These are phyloP conservation scores for Candida sanyaensis DNA, from an alignment of 1,139 yeast species.

Conservation along the genomic window DNA sequence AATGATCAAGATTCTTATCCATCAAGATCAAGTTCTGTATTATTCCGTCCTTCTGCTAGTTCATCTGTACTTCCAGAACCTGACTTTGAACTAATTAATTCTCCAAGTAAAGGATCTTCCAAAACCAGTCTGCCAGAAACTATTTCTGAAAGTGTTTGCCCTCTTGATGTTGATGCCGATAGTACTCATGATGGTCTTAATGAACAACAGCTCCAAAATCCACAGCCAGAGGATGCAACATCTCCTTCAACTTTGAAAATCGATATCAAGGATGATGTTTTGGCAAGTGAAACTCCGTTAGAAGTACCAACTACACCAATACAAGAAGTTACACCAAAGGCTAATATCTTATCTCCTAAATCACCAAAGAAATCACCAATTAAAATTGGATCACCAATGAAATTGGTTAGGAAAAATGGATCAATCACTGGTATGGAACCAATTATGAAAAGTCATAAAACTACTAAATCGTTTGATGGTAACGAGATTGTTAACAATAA, in stretches of 20 bases:
- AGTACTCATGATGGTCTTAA: not conserved
- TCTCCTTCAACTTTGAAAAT: not conserved
- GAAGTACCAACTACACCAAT: slow-evolving; percentile 2
- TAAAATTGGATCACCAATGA: slow-evolving; percentile 44
- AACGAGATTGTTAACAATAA: slow-evolving; percentile 27
- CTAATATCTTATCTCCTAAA: not conserved
- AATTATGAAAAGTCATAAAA: slow-evolving; percentile 10
- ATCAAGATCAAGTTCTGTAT: slow-evolving; percentile 10
- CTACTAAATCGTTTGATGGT: slow-evolving; percentile 15
- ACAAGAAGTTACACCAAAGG: not conserved
- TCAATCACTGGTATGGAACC: slow-evolving; percentile 27
- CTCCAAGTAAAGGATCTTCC: slow-evolving; percentile 15
- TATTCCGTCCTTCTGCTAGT: slow-evolving; percentile 13
- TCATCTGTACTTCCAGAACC: slow-evolving; percentile 36
- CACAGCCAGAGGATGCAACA: not conserved
- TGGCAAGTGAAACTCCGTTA: not conserved
- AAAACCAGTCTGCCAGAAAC: not conserved
- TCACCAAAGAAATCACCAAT: slow-evolving; percentile 30
- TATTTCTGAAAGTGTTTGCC: not conserved
- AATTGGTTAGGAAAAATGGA: slow-evolving; percentile 32
- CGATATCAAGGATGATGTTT: slow-evolving; percentile 5
- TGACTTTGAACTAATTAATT: slow-evolving; percentile 31
- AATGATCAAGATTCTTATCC: slow-evolving; percentile 23
- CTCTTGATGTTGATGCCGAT: not conserved
- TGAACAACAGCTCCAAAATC: not conserved